Percentiles rank a stretch among this genome's conserved stretches.
phyloP scores from a whole-genome alignment of 805 yeast species.

The Cyberlindnera maritima region DNA sequence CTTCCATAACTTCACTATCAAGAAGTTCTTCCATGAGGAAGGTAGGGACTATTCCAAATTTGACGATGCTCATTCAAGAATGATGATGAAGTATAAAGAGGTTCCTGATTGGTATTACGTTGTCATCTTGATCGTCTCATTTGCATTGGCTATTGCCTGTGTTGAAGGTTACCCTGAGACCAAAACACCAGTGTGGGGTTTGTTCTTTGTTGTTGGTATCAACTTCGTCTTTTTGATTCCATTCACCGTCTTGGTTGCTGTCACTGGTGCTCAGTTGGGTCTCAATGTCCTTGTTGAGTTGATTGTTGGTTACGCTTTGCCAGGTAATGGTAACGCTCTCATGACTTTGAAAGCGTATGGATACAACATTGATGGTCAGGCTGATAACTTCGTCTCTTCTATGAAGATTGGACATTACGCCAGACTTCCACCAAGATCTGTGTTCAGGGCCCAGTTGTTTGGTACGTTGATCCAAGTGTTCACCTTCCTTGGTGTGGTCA shows the following conservation, averaged over 20 bases:
- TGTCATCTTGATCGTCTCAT: too few relatives aligned
- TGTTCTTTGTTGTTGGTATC: constrained; percentile 49
- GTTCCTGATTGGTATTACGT: not conserved
- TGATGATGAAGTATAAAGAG: not conserved
- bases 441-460: constrained; percentile 45
- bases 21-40: too few relatives aligned
- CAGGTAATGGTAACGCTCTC: constrained; percentile 50
- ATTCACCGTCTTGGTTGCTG: constrained; percentile 42
- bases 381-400: constrained; percentile 56
- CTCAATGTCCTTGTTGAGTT: constrained; percentile 54
- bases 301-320: constrained; percentile 50
- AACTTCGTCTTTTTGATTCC: constrained; percentile 52
- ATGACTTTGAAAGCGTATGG: constrained; percentile 52
- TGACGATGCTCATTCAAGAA: not conserved
- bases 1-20: too few relatives aligned
- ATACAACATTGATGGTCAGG: constrained; percentile 61
- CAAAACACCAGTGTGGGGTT: constrained; percentile 25
- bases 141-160: constrained; percentile 38
- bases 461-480: constrained; percentile 31
- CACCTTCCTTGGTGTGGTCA: constrained; percentile 32
- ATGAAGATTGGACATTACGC: constrained; percentile 43
- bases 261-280: constrained; percentile 46
- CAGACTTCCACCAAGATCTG: constrained; percentile 56
- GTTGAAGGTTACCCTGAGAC: too few relatives aligned
- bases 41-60: too few relatives aligned